Evolutionary conservation across 2,329 filamentous ascomycete genomes (phyloP).

Genomic region (Colletotrichum tabaci): DNA sequence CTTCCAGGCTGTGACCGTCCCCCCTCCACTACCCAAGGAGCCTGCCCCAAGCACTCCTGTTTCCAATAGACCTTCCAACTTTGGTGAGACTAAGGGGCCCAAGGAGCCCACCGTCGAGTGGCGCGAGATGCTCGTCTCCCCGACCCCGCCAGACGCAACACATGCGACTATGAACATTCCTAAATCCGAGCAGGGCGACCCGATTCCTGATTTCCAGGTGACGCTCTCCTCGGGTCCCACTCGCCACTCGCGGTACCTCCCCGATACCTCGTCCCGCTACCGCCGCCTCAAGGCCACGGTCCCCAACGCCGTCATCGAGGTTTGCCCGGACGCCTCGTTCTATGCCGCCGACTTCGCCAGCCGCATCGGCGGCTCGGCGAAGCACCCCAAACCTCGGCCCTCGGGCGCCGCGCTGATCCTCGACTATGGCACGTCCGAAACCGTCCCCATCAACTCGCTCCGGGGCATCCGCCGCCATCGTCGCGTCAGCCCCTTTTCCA

Average conservation of each 20-base stretch:
- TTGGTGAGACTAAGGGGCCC: slow-evolving; percentile 58
- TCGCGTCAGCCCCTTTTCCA: slow-evolving; percentile 82
- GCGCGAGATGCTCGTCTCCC: slow-evolving; percentile 86
- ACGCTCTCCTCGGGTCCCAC: slow-evolving; percentile 82
- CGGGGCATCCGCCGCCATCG: slow-evolving; percentile 88
- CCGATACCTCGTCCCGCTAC: slow-evolving; percentile 86
- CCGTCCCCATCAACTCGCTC: slow-evolving; percentile 88
- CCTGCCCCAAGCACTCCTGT: slow-evolving; percentile 45
- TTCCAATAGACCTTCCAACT: slow-evolving; percentile 54
- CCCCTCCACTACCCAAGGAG: slow-evolving; percentile 42
- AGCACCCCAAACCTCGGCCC: slow-evolving; percentile 71
- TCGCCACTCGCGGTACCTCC: slow-evolving; percentile 87
- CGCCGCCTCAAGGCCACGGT: slow-evolving; percentile 75
- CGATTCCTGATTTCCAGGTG: slow-evolving; percentile 88
- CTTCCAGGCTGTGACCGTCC: slow-evolving; percentile 80
- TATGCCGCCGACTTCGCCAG: slow-evolving; percentile 86
- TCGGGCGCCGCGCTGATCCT: slow-evolving; percentile 94
- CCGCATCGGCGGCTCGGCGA: slow-evolving; percentile 81
- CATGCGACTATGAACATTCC: slow-evolving; percentile 69
- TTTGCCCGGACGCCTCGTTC: slow-evolving; percentile 88
- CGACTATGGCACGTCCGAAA: slow-evolving; percentile 88
- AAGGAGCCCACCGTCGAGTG: slow-evolving; percentile 70
- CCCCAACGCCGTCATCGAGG: slow-evolving; percentile 83
- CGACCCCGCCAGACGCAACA: slow-evolving; percentile 70
- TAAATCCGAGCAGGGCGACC: slow-evolving; percentile 63